Evolutionary conservation across 352 stramenopile species (phyloP).

Genomic region (Globisporangium orthogonon): DNA sequence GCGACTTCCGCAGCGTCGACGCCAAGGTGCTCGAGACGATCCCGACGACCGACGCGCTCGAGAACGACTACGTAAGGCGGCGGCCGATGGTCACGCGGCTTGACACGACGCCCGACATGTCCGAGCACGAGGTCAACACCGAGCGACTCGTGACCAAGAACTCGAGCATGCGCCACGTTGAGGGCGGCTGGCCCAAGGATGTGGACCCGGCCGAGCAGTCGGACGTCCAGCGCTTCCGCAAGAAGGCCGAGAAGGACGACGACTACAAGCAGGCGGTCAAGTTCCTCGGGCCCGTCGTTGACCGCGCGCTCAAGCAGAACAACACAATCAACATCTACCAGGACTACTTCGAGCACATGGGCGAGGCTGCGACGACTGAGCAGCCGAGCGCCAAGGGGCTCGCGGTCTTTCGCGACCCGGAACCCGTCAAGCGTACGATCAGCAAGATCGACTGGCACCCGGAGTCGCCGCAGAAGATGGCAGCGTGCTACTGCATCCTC

Average conservation of each 20-base stretch:
- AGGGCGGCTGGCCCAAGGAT: conserved; percentile 97
- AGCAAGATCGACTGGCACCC: conserved; percentile 97
- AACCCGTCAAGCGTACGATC: conserved; percentile 89
- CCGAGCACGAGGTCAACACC: conserved; percentile 92
- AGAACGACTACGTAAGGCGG: conserved; percentile 87
- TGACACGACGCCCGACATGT: conserved; percentile 90
- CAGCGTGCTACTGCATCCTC: conserved; percentile 95
- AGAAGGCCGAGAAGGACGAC: conserved; percentile 97
- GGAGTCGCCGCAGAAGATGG: conserved; percentile 93
- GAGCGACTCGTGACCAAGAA: conserved; percentile 91
- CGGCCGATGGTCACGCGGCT: conserved; percentile 83
- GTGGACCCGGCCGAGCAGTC: conserved; percentile 95
- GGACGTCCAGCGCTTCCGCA: conserved; percentile 94
- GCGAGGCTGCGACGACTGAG: conserved; percentile 89
- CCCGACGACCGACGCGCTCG: conserved; percentile 72
- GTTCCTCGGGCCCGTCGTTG: conserved; percentile 87
- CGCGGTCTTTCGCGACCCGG: conserved; percentile 95
- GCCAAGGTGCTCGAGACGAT: conserved; percentile 90
- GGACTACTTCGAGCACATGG: conserved; percentile 92
- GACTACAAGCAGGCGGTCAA: conserved; percentile 95
- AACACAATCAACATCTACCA: conserved; percentile 99
- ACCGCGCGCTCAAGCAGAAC: conserved; percentile 95
- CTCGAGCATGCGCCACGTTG: conserved; percentile 92
- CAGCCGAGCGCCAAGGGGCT: conserved; percentile 95
- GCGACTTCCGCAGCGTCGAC: conserved; percentile 88